A percentile compares a stretch with the other conserved stretches of the same genome.
phyloP scores from a whole-genome alignment of 306 rosid species.

The Datisca glomerata region DNA sequence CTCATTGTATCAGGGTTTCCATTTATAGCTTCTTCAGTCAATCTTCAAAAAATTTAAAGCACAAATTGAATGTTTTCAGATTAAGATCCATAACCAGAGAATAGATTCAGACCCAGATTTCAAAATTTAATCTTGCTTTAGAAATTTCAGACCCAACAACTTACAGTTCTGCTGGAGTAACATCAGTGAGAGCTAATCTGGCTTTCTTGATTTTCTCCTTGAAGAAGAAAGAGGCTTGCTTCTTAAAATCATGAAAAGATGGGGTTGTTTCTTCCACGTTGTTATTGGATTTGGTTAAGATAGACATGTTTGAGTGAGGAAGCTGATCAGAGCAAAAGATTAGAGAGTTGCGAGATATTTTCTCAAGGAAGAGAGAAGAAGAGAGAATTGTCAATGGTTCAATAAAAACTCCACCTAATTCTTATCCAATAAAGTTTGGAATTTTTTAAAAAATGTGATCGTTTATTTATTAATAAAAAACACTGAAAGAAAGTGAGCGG shows the following conservation, averaged over 20 bases:
- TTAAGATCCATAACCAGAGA: constrained; percentile 10
- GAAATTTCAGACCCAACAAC: constrained; percentile 3
- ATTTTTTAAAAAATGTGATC: too few species aligned
- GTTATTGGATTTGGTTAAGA: constrained; percentile 23
- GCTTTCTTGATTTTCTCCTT: constrained; percentile 90
- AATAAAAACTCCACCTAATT: too few species aligned
- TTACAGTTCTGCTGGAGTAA: constrained; percentile 78
- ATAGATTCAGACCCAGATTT: constrained; percentile 8
- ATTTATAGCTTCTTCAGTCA: constrained; percentile 75
- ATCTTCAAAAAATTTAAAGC: constrained; percentile 21
- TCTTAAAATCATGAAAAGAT: constrained; percentile 61
- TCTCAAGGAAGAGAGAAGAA: too few species aligned
- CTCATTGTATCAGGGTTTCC: constrained; percentile 67
- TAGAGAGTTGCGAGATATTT: too few species aligned
- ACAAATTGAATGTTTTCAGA: background rate
- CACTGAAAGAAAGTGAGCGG: too few species aligned
- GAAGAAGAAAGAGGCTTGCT: constrained; percentile 86
- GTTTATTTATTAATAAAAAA: too few species aligned
- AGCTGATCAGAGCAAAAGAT: too few species aligned
- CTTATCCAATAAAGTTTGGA: too few species aligned
- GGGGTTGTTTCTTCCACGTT: constrained; percentile 46
- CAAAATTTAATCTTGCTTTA: too few species aligned
- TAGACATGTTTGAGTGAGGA: constrained; percentile 25
- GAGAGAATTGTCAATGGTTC: too few species aligned
- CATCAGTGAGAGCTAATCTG: constrained; percentile 91